Evolutionary conservation across 768 basidiomycete species (phyloP).

Genomic region (Panellus pusillus): DNA sequence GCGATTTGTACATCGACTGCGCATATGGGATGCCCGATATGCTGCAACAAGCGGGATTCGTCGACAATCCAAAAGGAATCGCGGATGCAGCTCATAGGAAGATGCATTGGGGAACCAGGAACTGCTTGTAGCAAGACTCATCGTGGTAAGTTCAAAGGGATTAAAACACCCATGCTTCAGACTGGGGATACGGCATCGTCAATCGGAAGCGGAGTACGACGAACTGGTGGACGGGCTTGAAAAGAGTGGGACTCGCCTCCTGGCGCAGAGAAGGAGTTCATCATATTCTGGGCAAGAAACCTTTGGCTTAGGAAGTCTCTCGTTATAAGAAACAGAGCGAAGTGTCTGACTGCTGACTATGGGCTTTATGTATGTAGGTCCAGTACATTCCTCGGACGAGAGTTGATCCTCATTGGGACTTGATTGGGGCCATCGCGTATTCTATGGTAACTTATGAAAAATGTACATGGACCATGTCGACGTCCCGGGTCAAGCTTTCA

Average conservation of each 20-base stretch:
- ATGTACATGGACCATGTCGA: too few species aligned
- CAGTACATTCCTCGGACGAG: too few species aligned
- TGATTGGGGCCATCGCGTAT: too few species aligned
- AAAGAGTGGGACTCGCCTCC: conserved; percentile 23
- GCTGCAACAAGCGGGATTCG: conserved; percentile 19
- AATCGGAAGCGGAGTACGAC: conserved; percentile 17
- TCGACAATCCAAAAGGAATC: conserved; percentile 14
- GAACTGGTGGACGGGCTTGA: conserved; percentile 13
- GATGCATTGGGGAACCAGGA: conserved; percentile 14
- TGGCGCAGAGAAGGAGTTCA: conserved; percentile 15
- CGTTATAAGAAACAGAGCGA: too few species aligned
- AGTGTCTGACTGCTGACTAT: too few species aligned
- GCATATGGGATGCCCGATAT: conserved; percentile 15
- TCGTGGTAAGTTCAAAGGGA: conserved; percentile 10
- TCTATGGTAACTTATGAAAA: too few species aligned
- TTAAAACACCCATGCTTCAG: conserved; percentile 16
- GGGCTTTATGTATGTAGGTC: too few species aligned
- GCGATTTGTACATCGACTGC: conserved; percentile 10
- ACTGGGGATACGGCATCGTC: conserved; percentile 14
- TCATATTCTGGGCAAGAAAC: conserved; percentile 23
- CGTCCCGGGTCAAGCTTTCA: too few species aligned
- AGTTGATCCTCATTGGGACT: too few species aligned
- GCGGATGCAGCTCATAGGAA: conserved; percentile 15
- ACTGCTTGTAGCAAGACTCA: conserved; percentile 1
- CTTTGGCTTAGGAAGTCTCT: background rate